Percentiles rank a stretch among this genome's conserved stretches.
phyloP scores from a whole-genome alignment of 73 alveolate genomes.

The Paramecium sexaurelia region DNA sequence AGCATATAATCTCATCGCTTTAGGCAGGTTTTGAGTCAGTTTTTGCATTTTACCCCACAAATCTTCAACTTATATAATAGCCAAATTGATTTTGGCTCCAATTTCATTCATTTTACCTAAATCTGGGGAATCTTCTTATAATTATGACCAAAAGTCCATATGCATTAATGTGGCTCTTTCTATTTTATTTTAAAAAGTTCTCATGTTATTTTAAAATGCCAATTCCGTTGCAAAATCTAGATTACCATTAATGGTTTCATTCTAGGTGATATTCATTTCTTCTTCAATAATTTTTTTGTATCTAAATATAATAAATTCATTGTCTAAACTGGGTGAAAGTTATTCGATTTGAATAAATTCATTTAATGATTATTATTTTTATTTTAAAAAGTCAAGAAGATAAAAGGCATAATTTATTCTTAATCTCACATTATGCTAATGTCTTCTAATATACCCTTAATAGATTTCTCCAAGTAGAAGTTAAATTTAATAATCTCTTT shows the following conservation, averaged over 20 bases:
- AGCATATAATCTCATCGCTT: slow-evolving; percentile 63
- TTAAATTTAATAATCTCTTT: background rate
- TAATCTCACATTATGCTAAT: background rate
- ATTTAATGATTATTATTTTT: background rate
- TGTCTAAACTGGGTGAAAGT: background rate
- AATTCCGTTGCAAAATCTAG: slow-evolving; percentile 25
- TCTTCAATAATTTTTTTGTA: slow-evolving; percentile 1
- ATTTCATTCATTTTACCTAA: slow-evolving; percentile 65
- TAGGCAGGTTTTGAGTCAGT: slow-evolving; percentile 50
- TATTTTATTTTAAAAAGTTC: slow-evolving; percentile 52
- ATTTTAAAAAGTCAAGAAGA: background rate
- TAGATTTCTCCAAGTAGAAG: slow-evolving; percentile 46
- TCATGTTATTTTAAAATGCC: slow-evolving; percentile 54
- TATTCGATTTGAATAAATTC: background rate
- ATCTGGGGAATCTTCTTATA: slow-evolving; percentile 62
- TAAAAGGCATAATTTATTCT: background rate
- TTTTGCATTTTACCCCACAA: slow-evolving; percentile 50
- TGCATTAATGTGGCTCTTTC: slow-evolving; percentile 61
- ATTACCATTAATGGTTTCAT: slow-evolving; percentile 49
- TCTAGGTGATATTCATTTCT: background rate
- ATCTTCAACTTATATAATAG: slow-evolving; percentile 56
- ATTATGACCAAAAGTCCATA: slow-evolving; percentile 68
- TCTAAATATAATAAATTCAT: background rate
- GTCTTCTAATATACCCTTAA: background rate
- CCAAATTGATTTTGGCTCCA: slow-evolving; percentile 37